phyloP scores from a whole-genome alignment of 202 grass and related monocot genomes.

The Musa balbisiana region DNA sequence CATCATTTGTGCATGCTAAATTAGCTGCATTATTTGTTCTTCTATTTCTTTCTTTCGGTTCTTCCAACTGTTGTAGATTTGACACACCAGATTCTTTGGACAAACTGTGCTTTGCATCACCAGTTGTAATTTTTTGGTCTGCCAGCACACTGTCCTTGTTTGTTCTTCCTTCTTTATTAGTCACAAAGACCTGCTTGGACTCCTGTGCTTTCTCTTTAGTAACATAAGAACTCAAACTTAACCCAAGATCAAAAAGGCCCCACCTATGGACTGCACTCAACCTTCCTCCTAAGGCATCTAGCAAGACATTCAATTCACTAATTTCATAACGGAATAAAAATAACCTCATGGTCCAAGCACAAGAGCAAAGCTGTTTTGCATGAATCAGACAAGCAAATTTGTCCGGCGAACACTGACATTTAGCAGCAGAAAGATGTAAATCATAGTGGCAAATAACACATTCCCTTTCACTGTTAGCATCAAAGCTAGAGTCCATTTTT shows the following conservation, averaged over 20 bases:
- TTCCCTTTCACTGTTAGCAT: slow-evolving; percentile 59
- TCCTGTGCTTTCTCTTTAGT: slow-evolving; percentile 57
- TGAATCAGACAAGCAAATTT: slow-evolving; percentile 68
- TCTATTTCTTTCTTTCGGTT: slow-evolving; percentile 6
- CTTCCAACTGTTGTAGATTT: not conserved
- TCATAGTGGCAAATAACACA: slow-evolving; percentile 86
- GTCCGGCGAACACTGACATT: slow-evolving; percentile 55
- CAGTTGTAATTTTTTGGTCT: not conserved
- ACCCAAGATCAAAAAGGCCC: slow-evolving; percentile 68
- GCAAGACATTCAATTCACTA: slow-evolving; percentile 67
- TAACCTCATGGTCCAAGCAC: slow-evolving; percentile 58
- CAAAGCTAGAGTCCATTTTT: slow-evolving; percentile 81
- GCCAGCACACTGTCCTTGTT: slow-evolving; percentile 4
- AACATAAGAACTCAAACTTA: slow-evolving; percentile 67
- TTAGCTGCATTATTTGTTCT: not conserved
- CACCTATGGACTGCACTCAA: slow-evolving; percentile 90
- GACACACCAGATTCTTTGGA: not conserved
- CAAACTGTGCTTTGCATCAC: not conserved
- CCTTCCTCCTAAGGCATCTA: slow-evolving; percentile 83
- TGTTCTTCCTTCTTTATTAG: slow-evolving; percentile 21
- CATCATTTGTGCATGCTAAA: not conserved
- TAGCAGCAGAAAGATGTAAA: slow-evolving; percentile 75
- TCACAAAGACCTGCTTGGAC: slow-evolving; percentile 19
- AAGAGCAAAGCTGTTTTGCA: slow-evolving; percentile 71
- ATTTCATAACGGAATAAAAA: slow-evolving; percentile 88